Base-by-base conservation (phyloP, 305 asterid genomes). In the Ruellia speciosa region DNA sequence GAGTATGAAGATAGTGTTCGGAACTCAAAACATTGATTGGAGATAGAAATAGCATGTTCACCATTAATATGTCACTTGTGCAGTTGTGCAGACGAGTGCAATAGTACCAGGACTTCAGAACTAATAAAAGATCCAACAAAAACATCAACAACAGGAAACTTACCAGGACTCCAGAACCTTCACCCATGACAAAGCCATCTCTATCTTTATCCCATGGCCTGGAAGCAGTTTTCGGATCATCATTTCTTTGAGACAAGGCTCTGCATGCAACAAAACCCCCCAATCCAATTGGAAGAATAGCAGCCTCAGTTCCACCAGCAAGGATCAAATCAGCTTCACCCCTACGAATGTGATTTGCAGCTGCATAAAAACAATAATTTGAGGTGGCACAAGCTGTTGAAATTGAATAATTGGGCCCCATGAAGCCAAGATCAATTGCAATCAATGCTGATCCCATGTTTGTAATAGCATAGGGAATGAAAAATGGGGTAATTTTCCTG, bases 251-350 rank as follows among this genome's bases (percentile, higher is more conserved):
- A 58, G 98, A 90, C 69, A 90, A 75, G 56, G 98, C 94, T 65
- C 95, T 79, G 66, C 95, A 85, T 6, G 96, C 98, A 70, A 88
- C 92, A 70, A 90, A 87, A 43, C 98, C 98, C 57, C 96, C 96
- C 69, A 88, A 64, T 52, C 95, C 96, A 65, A 82, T 79, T 13
- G 95, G 90, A 39, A 81, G 82, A 37, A 88, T 82, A 45, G 97
- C 88, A 43, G 96, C 96, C 75, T 92, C 99, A 43, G 93, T 83
- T 62, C 96, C 99, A 67, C 99, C 99, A 34, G 82, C 93, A 39
- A 92, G 51, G 96, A 92, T 88, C 64, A 88, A 60, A 81, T 92
- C 99, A 62, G 99, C 97, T 65, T 92, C 99, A 37, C 99, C 99
- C 45, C 95, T 73, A 33, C 95, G 87, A 18, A 92, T 92, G 81